Evolutionary conservation across 1,284 basidiomycete genomes (phyloP), one percentile per base, ranked within the genome.

Genomic region (Coniophora puteana): DNA sequence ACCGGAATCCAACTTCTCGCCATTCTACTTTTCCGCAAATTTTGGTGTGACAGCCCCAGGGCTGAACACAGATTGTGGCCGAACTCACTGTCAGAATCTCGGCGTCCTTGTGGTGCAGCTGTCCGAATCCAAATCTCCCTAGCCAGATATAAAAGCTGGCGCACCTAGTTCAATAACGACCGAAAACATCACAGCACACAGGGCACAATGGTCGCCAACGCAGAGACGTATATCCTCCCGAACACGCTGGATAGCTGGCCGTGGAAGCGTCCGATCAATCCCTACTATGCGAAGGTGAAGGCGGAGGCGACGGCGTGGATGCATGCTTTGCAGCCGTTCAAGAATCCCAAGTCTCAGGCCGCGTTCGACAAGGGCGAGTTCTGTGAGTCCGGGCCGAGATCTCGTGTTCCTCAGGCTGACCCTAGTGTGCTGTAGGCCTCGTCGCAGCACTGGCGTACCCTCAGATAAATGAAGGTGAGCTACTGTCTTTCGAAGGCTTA

Each of bases 321-420:
- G 8, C 31, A 11, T 17, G 31, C 10, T 16, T 17, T 33, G 10
- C 10, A 33, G 17, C 31, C 16, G 31, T 56, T 58, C 37, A 43
- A 48, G 5, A n/a, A n/a, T n/a, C n/a, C n/a, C n/a, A 12, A 12
- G 11, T 12, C 31, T 10, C 31, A 11, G 17, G 16, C 10, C 10
- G 31, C 16, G 8, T 33, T 12, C 31, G 31, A 33, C 17, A 17
- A 8, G 17, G 16, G 31, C 16, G 10, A 17, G 10, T 12, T 33
- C 31, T 10, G 11, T 33, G 8, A 10, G 31, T 33, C 8, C 7
- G 20, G 17, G 21, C 6, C 7, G 8, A 6, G 8, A 16, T 16
- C 10, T 16, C 8, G 11, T 8, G 8, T 12, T 10, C 10, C 8
- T 12, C 8, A 10, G 33, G 10, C 33, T 20, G 7, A 16, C 10